A percentile compares a stretch with the other conserved stretches of the same genome.
Evolutionary conservation across 176 grass and related monocot genomes (phyloP).

Genomic region (Elaeis guineensis): DNA sequence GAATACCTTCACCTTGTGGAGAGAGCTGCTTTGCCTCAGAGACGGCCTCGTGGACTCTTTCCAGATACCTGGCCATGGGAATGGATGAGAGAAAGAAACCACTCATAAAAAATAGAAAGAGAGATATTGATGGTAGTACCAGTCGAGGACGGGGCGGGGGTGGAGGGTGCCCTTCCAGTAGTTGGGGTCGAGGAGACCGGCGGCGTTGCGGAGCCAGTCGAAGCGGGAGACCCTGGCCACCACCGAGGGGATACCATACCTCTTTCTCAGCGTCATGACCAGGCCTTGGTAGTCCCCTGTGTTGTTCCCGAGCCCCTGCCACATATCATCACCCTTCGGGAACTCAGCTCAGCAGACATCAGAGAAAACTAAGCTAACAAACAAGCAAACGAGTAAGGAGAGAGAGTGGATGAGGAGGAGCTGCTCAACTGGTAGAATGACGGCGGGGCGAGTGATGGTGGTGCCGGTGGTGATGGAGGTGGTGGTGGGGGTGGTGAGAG

Average conservation of each 20-base stretch:
- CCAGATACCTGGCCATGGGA: conserved; percentile 47
- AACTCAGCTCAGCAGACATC: neutral
- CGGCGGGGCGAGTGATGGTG: conserved; percentile 26
- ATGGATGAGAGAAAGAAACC: neutral
- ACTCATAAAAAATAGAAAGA: neutral
- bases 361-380: neutral
- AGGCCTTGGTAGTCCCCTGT: conserved; percentile 61
- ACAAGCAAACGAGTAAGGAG: neutral
- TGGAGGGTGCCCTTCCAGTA: conserved; percentile 82
- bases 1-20: conserved; percentile 24
- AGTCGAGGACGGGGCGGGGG: conserved; percentile 71
- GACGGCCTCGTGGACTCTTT: conserved; percentile 57
- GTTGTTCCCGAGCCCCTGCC: conserved; percentile 93
- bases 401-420: neutral
- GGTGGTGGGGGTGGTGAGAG: conserved; percentile 7
- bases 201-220: conserved; percentile 86
- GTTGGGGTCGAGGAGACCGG: conserved; percentile 50
- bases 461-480: neutral
- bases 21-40: conserved; percentile 42
- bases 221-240: conserved; percentile 62
- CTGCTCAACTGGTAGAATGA: conserved; percentile 64
- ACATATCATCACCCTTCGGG: neutral
- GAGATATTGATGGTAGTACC: conserved; percentile 16
- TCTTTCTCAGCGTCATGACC: conserved; percentile 40
- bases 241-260: conserved; percentile 55